Evolutionary conservation across 208 protist genomes (phyloP).

Genomic region (Leishmania lainsoni): DNA sequence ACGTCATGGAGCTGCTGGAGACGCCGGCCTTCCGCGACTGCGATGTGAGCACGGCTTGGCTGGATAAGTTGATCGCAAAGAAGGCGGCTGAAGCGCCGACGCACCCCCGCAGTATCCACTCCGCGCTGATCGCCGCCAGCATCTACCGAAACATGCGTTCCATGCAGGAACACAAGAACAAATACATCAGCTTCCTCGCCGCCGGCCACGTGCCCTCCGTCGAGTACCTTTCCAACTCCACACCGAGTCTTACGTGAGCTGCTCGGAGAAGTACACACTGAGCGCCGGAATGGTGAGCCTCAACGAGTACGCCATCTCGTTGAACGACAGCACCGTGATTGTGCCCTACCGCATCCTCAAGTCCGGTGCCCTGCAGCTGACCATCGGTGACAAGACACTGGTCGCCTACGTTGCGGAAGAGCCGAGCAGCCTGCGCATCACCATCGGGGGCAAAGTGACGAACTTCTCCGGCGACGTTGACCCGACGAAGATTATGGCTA

Average conservation of each 20-base stretch:
- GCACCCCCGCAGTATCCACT: conserved; percentile 62
- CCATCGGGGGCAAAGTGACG: conserved; percentile 89
- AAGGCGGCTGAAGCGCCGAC: conserved; percentile 47
- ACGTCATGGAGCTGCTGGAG: conserved; percentile 92
- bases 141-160: conserved; percentile 64
- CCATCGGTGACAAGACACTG: conserved; percentile 69
- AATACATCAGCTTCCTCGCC: conserved; percentile 74
- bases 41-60: conserved; percentile 84
- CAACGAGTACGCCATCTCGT: conserved; percentile 65
- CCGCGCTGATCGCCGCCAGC: conserved; percentile 73
- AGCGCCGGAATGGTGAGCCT: conserved; percentile 48
- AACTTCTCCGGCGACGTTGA: conserved; percentile 95
- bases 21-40: conserved; percentile 80
- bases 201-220: conserved; percentile 87
- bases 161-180: conserved; percentile 51
- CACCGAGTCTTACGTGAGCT: conserved; percentile 77
- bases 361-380: conserved; percentile 81
- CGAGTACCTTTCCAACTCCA: conserved; percentile 69
- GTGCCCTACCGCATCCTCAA: conserved; percentile 85
- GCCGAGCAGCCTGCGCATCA: conserved; percentile 88
- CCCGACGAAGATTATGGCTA: conserved; percentile 93
- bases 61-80: conserved; percentile 81
- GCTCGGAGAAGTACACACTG: conserved; percentile 80
- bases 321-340: conserved; percentile 74
- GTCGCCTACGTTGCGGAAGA: conserved; percentile 95